Base-by-base conservation (phyloP, 176 grass and related monocot species). In the Zoysia japonica region DNA sequence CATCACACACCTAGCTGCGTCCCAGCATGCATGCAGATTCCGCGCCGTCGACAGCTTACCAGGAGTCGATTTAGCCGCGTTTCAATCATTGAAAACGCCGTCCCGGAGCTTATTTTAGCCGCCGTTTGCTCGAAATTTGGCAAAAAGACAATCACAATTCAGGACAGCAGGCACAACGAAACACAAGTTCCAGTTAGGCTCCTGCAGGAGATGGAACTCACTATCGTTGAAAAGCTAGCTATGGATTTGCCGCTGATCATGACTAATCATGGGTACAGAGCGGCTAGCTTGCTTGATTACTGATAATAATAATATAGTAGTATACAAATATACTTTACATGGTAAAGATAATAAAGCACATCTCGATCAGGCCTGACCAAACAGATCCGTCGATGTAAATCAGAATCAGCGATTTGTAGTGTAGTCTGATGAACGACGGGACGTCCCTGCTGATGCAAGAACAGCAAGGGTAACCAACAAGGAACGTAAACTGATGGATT, bases 31-130 rank as follows among this genome's bases (percentile, higher is more conserved):
- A 41, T 28, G 28, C 28, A 5, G 6, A 65, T 43, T 65, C 28
- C 0, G 44, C 4, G 10, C 43, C 9, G 6, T 74, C 75, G 56
- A 36, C 10, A 65, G 37, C 59, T 64, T 3, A 28, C 55, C 2
- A 38, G 40, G 72, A 52, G 71, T 17, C 51, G 61, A 62, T 68
- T 72, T 72, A 72, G 67, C 66, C 19, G 66, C 35, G 66, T 59
- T 76, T 48, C 87, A 82, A 89, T 89, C 51, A 82, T 85, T 78
- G 37, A 50, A 56, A 61, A 67, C 68, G 9, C 63, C 13, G 2
- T 36, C 41, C 7, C 2, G 0, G 1, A 2, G 13, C 7, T 50
- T 44, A 61, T 12, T 13, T 56, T 41, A 17, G 67, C 73, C 67
- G 83, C 87, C 68, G 78, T 60, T 78, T 85, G 47, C 78, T 68